phyloP scores from a whole-genome alignment of 2,329 filamentous ascomycete species.

The Colletotrichum costaricense region DNA sequence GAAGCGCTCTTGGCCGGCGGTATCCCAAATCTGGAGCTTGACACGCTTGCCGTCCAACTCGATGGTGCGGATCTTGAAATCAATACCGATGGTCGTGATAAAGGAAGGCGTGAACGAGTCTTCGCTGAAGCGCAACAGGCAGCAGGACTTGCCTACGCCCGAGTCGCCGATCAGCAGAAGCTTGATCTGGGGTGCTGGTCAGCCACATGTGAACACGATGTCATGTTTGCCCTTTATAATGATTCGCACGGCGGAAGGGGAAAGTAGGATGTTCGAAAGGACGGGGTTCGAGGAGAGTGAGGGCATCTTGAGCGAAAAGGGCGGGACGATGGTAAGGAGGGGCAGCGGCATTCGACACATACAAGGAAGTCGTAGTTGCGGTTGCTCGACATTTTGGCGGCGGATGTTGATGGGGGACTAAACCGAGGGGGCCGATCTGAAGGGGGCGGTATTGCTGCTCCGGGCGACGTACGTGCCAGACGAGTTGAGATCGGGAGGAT shows the following conservation, averaged over 20 bases:
- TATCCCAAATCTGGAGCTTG: slow-evolving; percentile 99
- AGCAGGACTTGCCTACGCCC: slow-evolving; percentile 97
- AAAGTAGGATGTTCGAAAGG: neutral
- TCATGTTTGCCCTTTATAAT: slow-evolving; percentile 32
- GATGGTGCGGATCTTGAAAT: slow-evolving; percentile 99
- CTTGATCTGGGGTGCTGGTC: slow-evolving; percentile 78
- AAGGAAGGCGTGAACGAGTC: slow-evolving; percentile 98
- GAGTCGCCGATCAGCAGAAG: slow-evolving; percentile 96
- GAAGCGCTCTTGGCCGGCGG: slow-evolving; percentile 97
- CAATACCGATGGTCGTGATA: slow-evolving; percentile 99
- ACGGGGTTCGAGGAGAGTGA: neutral
- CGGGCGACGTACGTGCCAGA: neutral
- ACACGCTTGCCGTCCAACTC: slow-evolving; percentile 98
- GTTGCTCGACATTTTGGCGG: slow-evolving; percentile 86
- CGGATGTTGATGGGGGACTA: slow-evolving; percentile 35
- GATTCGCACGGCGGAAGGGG: neutral
- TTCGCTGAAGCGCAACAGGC: slow-evolving; percentile 94
- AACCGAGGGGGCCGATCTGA: slow-evolving; percentile 29
- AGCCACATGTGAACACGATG: slow-evolving; percentile 36
- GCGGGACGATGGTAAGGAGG: slow-evolving; percentile 33
- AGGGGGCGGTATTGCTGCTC: slow-evolving; percentile 2
- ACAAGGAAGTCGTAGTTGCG: slow-evolving; percentile 99
- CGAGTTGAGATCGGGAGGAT: neutral
- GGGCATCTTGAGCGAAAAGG: neutral
- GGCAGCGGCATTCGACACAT: slow-evolving; percentile 53